phyloP scores from a whole-genome alignment of 2,329 filamentous ascomycete species.

The Septoria linicola region DNA sequence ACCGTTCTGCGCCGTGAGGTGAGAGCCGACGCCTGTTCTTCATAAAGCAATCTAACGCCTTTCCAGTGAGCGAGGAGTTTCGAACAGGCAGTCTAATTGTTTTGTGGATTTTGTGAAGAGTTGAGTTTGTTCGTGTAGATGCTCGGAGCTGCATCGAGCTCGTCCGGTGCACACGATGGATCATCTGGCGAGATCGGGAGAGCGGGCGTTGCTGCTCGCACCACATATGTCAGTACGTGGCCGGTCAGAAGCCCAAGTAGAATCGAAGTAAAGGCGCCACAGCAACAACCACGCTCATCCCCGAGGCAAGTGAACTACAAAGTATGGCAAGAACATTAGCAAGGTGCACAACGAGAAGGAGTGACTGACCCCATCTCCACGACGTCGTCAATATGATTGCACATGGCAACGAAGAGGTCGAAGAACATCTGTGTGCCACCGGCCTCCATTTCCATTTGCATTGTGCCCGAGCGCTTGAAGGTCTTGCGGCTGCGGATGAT shows the following conservation, averaged over 20 bases:
- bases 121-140: constrained; percentile 23
- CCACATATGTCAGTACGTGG: constrained; percentile 4
- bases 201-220: constrained; percentile 27
- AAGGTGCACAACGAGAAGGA: constrained; percentile 24
- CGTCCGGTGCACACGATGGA: constrained; percentile 1
- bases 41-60: constrained; percentile 15
- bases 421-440: constrained; percentile 88
- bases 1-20: constrained; percentile 27
- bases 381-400: constrained; percentile 96
- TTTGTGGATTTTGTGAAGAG: constrained; percentile 25
- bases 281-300: constrained; percentile 10
- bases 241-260: not conserved
- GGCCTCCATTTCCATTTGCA: constrained; percentile 98
- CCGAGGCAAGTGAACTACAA: constrained; percentile 3
- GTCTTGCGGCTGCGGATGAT: constrained; percentile 97
- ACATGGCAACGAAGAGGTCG: constrained; percentile 96
- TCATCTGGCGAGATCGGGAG: constrained; percentile 31
- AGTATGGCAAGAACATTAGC: constrained; percentile 7
- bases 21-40: constrained; percentile 23
- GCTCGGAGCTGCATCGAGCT: constrained; percentile 32
- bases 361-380: constrained; percentile 74
- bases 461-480: constrained; percentile 96
- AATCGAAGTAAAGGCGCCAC: constrained; percentile 1
- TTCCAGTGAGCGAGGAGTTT: constrained; percentile 27
- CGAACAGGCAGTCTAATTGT: constrained; percentile 24